These are phyloP conservation scores for Zoysia matrella DNA, from an alignment of 202 grass and related monocot genomes.

Conservation along the genomic window DNA sequence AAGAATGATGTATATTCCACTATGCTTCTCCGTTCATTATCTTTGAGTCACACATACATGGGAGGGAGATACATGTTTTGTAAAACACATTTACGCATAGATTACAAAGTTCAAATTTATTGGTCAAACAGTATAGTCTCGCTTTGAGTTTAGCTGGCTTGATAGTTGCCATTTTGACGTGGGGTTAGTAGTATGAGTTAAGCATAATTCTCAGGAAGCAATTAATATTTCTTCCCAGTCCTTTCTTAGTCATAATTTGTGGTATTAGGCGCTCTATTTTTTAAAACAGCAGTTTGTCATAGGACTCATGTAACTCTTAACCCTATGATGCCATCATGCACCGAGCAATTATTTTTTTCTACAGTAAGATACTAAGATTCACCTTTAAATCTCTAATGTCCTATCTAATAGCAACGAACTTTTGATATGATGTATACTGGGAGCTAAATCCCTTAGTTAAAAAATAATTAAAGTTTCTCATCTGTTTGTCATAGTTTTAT, in stretches of 20 bases:
- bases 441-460: not conserved
- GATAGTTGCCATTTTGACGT: not conserved
- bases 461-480: not conserved
- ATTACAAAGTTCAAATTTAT: not conserved
- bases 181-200: not conserved
- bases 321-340: conserved; percentile 17
- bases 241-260: not conserved
- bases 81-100: no score
- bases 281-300: not conserved
- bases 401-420: not conserved
- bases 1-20: conserved; percentile 80
- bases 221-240: not conserved
- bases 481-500: not conserved
- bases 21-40: conserved; percentile 20
- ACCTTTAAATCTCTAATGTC: no score
- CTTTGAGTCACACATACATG: not conserved
- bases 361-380: no score
- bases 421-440: not conserved
- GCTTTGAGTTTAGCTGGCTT: not conserved
- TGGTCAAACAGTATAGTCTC: no score
- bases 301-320: no score
- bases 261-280: not conserved
- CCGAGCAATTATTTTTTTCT: not conserved
- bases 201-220: not conserved
- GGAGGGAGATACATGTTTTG: not conserved